Evolutionary conservation across 176 grass and related monocot genomes (phyloP).

Genomic region (Oryza brachyantha): DNA sequence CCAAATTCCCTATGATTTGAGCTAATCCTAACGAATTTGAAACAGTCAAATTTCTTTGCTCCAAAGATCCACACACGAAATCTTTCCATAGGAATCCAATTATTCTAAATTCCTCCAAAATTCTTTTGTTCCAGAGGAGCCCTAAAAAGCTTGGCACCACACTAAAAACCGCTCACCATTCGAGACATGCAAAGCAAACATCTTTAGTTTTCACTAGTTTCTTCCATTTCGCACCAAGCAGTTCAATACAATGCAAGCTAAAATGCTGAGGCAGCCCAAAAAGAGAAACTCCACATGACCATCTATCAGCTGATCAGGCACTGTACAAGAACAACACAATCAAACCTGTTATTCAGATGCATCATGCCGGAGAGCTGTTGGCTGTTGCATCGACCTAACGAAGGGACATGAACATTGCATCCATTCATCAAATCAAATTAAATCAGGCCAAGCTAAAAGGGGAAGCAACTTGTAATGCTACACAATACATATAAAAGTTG

Average conservation of each 20-base stretch:
- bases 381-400: conserved; percentile 3
- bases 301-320: not conserved
- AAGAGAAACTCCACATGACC: not conserved
- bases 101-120: too few species aligned
- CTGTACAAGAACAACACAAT: not conserved
- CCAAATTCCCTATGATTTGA: too few species aligned
- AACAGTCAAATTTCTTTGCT: too few species aligned
- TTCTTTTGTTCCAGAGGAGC: too few species aligned
- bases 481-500: conserved; percentile 22
- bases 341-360: not conserved
- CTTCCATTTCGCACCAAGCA: not conserved
- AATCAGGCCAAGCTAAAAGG: conserved; percentile 14
- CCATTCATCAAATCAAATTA: not conserved
- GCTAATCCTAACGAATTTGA: too few species aligned
- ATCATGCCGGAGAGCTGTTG: not conserved
- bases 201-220: not conserved
- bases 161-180: not conserved
- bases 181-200: not conserved
- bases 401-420: not conserved
- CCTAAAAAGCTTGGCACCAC: not conserved
- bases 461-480: not conserved
- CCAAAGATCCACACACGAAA: too few species aligned
- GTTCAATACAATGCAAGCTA: not conserved
- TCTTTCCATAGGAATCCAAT: too few species aligned
- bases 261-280: not conserved